Evolutionary conservation across 257 asterid species (phyloP).

Genomic region (Schizonepeta tenuifolia): DNA sequence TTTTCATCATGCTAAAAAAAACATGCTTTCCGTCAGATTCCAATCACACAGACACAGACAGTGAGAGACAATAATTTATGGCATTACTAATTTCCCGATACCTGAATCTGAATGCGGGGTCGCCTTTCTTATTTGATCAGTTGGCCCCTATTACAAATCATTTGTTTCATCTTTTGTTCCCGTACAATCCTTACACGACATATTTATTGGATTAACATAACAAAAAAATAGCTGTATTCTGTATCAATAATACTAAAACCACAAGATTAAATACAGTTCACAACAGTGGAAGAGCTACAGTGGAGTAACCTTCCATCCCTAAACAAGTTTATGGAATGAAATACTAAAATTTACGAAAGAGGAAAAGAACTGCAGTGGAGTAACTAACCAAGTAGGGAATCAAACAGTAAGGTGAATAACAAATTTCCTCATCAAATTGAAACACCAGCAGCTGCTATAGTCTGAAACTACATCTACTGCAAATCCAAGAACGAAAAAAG

Average conservation of each 20-base stretch:
- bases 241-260: background rate
- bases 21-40: background rate
- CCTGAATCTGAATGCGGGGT: background rate
- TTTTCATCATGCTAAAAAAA: too few species aligned
- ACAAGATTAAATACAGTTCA: background rate
- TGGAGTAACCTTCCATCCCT: too few species aligned
- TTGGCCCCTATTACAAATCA: background rate
- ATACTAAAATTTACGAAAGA: background rate
- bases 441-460: background rate
- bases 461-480: background rate
- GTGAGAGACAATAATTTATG: background rate
- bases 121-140: background rate
- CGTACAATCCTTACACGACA: background rate
- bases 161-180: background rate
- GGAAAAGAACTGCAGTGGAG: background rate
- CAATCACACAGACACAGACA: background rate
- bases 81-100: background rate
- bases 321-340: background rate
- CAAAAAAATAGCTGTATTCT: background rate
- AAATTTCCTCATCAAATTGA: constrained; percentile 1
- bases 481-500: background rate
- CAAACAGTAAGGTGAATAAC: background rate
- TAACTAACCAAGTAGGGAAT: background rate
- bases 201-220: background rate
- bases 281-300: background rate